Evolutionary conservation across 2,329 filamentous ascomycete species (phyloP).

Genomic region (Aureobasidium namibiae): DNA sequence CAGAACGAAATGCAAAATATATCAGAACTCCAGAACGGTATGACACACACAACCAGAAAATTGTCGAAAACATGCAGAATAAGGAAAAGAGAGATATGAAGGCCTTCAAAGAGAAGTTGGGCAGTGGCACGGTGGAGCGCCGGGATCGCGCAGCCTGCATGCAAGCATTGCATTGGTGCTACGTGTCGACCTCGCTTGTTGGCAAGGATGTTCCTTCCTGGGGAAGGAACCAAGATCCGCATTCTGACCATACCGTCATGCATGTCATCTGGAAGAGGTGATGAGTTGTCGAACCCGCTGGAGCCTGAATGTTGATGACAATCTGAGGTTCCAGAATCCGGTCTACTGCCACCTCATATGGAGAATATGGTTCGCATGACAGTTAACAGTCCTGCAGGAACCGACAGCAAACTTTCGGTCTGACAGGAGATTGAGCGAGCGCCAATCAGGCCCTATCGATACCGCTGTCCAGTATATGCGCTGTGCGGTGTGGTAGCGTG

Average conservation of each 20-base stretch:
- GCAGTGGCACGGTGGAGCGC: slow-evolving; percentile 10
- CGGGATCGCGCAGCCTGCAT: slow-evolving; percentile 12
- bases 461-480: neutral
- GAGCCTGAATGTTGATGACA: neutral
- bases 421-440: neutral
- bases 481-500: slow-evolving; percentile 5
- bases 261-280: neutral
- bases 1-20: neutral
- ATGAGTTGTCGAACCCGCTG: neutral
- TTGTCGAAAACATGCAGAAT: neutral
- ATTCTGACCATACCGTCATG: neutral
- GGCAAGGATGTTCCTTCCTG: slow-evolving; percentile 4
- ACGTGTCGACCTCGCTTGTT: slow-evolving; percentile 13
- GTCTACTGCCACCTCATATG: neutral
- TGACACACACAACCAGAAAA: neutral
- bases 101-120: slow-evolving; percentile 10
- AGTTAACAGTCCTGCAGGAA: slow-evolving; percentile 12
- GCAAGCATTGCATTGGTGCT: slow-evolving; percentile 11
- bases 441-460: slow-evolving; percentile 9
- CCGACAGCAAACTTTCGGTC: neutral
- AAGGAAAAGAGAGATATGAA: neutral
- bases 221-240: neutral
- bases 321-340: neutral
- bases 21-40: neutral
- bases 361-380: slow-evolving; percentile 3